Evolutionary conservation across 2,329 filamentous ascomycete genomes (phyloP).

Genomic region (Davidsoniella neocaledoniae): DNA sequence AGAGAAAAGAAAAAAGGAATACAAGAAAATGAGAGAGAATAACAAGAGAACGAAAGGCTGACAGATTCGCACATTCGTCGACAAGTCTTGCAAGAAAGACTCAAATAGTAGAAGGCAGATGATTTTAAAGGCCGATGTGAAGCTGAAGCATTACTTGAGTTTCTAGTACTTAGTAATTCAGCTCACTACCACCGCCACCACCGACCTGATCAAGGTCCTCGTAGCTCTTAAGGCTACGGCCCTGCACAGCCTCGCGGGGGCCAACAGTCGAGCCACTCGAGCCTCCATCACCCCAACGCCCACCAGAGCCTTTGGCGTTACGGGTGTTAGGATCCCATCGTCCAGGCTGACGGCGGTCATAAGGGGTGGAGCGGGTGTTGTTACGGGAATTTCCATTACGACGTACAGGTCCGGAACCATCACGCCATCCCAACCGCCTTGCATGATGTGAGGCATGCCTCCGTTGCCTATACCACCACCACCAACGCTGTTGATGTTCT

Average conservation of each 20-base stretch:
- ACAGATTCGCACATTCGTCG: too few species aligned
- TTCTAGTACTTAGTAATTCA: slow-evolving; percentile 60
- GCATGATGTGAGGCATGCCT: slow-evolving; percentile 38
- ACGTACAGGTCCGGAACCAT: slow-evolving; percentile 48
- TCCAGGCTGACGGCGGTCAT: slow-evolving; percentile 49
- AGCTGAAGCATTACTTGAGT: too few species aligned
- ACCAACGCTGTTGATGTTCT: slow-evolving; percentile 43
- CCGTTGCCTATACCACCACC: slow-evolving; percentile 34
- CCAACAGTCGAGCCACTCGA: slow-evolving; percentile 64
- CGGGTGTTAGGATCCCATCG: slow-evolving; percentile 35
- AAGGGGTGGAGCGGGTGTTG: slow-evolving; percentile 51
- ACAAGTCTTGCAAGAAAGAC: not conserved
- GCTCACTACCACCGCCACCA: slow-evolving; percentile 54
- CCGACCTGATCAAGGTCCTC: slow-evolving; percentile 86
- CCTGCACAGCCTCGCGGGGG: slow-evolving; percentile 80
- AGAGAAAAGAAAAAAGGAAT: not conserved
- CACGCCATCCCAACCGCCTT: slow-evolving; percentile 40
- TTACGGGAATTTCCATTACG: slow-evolving; percentile 26
- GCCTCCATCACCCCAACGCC: slow-evolving; percentile 53
- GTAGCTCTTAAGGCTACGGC: slow-evolving; percentile 87
- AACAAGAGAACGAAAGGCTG: not conserved
- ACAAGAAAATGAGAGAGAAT: not conserved
- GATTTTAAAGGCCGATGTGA: not conserved
- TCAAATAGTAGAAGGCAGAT: not conserved
- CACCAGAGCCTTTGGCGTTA: slow-evolving; percentile 28